Percentiles rank a stretch among this genome's conserved stretches.
phyloP scores from a whole-genome alignment of 768 basidiomycete species.

The Hypholoma sublateritium region DNA sequence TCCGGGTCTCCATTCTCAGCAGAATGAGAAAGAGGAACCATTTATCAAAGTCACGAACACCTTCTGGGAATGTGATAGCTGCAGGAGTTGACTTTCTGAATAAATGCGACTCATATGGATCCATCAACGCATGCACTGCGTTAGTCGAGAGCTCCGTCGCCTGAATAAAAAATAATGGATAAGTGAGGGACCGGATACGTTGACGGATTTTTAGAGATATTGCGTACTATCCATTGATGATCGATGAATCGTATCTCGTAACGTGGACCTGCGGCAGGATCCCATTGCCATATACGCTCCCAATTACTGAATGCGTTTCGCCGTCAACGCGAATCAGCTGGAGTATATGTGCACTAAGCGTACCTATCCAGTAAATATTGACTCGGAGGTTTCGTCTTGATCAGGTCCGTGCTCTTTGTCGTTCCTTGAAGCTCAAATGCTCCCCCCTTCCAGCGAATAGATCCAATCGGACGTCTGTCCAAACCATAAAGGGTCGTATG shows the following conservation, averaged over 20 bases:
- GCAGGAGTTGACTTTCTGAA: neutral
- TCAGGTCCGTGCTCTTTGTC: neutral
- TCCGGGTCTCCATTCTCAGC: neutral
- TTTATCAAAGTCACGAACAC: neutral
- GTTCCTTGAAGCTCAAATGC: neutral
- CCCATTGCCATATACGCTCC: conserved; percentile 1
- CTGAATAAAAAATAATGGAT: neutral
- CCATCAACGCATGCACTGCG: neutral
- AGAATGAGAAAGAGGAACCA: neutral
- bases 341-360: neutral
- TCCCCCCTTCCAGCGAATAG: neutral
- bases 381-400: neutral
- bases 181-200: neutral
- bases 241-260: neutral
- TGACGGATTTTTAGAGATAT: too few species aligned
- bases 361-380: neutral
- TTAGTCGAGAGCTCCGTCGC: neutral
- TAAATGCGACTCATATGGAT: neutral
- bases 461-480: neutral
- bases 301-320: neutral
- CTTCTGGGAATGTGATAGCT: neutral
- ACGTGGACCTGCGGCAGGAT: neutral
- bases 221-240: neutral
- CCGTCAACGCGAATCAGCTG: too few species aligned
- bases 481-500: neutral